Base-by-base conservation (phyloP, 306 rosid genomes). In the Potentilla sterilis region DNA sequence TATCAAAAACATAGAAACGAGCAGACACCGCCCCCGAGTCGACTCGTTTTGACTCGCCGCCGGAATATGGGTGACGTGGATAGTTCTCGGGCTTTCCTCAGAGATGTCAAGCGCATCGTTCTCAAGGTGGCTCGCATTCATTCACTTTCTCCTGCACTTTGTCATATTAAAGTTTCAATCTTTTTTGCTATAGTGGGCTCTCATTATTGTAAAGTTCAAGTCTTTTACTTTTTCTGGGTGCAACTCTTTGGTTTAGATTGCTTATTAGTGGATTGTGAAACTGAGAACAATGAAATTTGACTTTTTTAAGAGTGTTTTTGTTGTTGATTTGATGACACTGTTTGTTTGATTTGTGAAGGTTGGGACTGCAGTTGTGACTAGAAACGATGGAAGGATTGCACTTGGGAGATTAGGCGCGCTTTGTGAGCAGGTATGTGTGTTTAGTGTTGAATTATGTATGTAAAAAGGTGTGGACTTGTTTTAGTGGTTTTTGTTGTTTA, bases 321-420 rank as follows among this genome's bases (percentile, higher is more conserved):
- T 9, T 48, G 7, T 18, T 75, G 59, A 13, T 52, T 67, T 37
- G 40, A 37, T 37, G 40, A 37, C 40, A 37, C 15, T 74, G 65
- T 72, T 72, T 70, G 9, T 80, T 78, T 71, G n/a, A 14, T 42
- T 41, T 13, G 22, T 79, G 65, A 79, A 87, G 91, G 91, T 88
- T 63, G 91, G 91, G 68, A 88, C 91, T 42, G 91, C 91, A 4
- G 91, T 88, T 73, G 91, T 88, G n/a, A 88, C 91, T 9, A 87
- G 91, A 21, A 57, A 49, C 24, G 91, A 88, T 79, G 91, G 91
- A 75, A 83, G 91, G 78, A 77, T 88, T 58, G 91, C 89, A 10
- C 81, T 88, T 49, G 91, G 91, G 64, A 85, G 93, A 82, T 76
- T 96, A 80, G 99, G 98, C 67, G 85, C 90, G 65, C 89, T 96